Evolutionary conservation across 1,284 basidiomycete genomes (phyloP), one percentile per base, ranked within the genome.

Genomic region (Agaricales sp.): DNA sequence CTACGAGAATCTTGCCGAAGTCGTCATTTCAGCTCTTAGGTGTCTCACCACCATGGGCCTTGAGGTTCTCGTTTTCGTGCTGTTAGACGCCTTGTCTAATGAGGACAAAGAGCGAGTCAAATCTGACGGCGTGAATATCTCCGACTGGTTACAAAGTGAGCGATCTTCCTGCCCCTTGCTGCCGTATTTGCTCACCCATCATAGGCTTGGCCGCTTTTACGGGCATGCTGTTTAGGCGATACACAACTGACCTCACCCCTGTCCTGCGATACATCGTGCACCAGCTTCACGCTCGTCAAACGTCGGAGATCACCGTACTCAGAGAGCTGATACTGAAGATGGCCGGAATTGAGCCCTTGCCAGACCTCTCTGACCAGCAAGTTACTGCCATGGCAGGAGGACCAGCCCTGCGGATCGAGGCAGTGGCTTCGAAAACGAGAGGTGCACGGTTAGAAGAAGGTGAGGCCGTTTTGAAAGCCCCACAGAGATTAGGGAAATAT

Each of bases 311-410:
- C 43, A 77, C 95, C 25, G 88, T 99, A 26, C 71, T 99, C 19
- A 82, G 89, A 43, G 93, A 97, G 61, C 70, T 99, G 48, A 89
- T 99, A 51, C 87, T 83, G 72, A 91, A 93, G 62, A 97, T 98
- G 92, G 86, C 91, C 2, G 93, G 90, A 3, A 91, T 97, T 54
- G 88, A 97, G 59, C 89, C 91, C 8, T 70, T 97, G 46, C 88
- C 89, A 1, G 91, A 83, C 62, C 71, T 98, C 43, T 90, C 92
- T 1, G 90, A 96, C 54, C 73, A 82, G 0, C 94, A 99, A 63
- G 80, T 99, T 45, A 66, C 77, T 25, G 90, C 91, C 1, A 92
- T 96, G 76, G 87, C 89, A 2, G 92, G 94, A 49, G 96, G 96
- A 0, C 83, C 87, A 1, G 75, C 82, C 26, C 74, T 99, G 52